These are phyloP conservation scores for Drosera capensis DNA, from an alignment of 148 eudicot genomes.

Conservation along the genomic window DNA sequence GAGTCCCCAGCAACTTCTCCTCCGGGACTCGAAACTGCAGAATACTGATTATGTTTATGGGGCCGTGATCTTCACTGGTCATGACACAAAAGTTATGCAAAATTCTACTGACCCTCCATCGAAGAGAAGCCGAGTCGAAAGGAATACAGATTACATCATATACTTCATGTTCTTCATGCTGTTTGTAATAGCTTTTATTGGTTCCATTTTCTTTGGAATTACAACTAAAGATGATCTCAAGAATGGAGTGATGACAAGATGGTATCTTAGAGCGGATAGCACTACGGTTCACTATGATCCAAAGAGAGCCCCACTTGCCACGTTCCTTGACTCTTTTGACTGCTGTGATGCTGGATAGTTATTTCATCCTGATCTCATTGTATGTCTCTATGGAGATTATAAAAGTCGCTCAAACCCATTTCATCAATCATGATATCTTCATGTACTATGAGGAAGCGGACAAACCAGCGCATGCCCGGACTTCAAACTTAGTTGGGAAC, in stretches of 20 bases:
- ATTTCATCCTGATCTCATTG: slow-evolving; percentile 84
- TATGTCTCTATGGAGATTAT: slow-evolving; percentile 90
- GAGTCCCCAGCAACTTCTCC: slow-evolving; percentile 74
- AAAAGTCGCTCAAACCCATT: slow-evolving; percentile 70
- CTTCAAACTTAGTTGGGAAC: slow-evolving; percentile 89
- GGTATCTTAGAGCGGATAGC: slow-evolving; percentile 73
- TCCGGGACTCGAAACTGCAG: slow-evolving; percentile 77
- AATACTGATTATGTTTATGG: slow-evolving; percentile 82
- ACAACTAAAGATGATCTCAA: slow-evolving; percentile 47
- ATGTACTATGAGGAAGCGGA: slow-evolving; percentile 91
- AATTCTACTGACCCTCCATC: slow-evolving; percentile 88
- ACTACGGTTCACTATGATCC: slow-evolving; percentile 46
- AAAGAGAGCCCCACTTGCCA: slow-evolving; percentile 34
- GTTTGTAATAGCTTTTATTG: slow-evolving; percentile 51
- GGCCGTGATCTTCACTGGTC: slow-evolving; percentile 81
- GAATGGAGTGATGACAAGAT: slow-evolving; percentile 41
- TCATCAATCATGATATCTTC: slow-evolving; percentile 60
- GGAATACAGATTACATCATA: slow-evolving; percentile 73
- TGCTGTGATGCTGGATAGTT: slow-evolving; percentile 60
- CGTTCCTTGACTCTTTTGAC: slow-evolving; percentile 63
- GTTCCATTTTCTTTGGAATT: slow-evolving; percentile 75
- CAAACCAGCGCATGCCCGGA: slow-evolving; percentile 93
- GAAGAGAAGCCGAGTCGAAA: slow-evolving; percentile 84
- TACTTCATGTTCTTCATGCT: slow-evolving; percentile 54
- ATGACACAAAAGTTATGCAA: slow-evolving; percentile 87